These are phyloP conservation scores for Salinomyces thailandicus DNA, from an alignment of 2,329 filamentous ascomycete species.

Conservation along the genomic window DNA sequence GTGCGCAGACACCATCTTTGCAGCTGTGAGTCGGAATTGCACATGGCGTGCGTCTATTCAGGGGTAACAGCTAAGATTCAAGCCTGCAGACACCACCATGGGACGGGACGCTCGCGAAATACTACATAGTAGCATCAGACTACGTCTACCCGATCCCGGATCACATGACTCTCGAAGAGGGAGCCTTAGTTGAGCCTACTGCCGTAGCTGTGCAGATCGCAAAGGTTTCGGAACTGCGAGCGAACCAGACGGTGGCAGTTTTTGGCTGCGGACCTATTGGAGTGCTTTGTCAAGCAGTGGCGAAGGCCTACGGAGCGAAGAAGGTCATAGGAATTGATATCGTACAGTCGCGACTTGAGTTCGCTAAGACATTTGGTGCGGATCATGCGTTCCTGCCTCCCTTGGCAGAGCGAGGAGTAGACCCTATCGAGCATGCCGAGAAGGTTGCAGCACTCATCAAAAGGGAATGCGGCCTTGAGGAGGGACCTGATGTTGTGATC, in stretches of 20 bases:
- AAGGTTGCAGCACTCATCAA: conserved; percentile 33
- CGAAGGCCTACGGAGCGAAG: conserved; percentile 66
- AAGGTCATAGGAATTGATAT: conserved; percentile 79
- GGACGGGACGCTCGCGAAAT: conserved; percentile 39
- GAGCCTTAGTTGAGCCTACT: conserved; percentile 44
- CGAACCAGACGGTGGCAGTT: conserved; percentile 33
- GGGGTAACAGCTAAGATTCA: no score
- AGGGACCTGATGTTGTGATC: conserved; percentile 42
- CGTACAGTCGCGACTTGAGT: conserved; percentile 62
- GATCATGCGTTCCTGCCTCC: conserved; percentile 35
- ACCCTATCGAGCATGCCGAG: conserved; percentile 30
- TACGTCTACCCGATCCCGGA: conserved; percentile 37
- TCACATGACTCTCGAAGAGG: conserved; percentile 40
- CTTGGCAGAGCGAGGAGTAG: conserved; percentile 18
- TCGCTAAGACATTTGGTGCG: conserved; percentile 48
- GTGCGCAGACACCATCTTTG: conserved; percentile 47
- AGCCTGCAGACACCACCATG: conserved; percentile 37
- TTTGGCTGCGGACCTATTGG: conserved; percentile 52
- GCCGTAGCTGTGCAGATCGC: conserved; percentile 41
- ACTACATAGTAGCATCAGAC: conserved; percentile 38
- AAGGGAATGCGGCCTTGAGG: conserved; percentile 28
- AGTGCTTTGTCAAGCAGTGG: conserved; percentile 73
- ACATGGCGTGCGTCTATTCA: no score
- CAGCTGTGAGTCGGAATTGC: conserved; percentile 30
- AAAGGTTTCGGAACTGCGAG: conserved; percentile 29